These are phyloP conservation scores for Aspergillus sp. DNA, from an alignment of 2,329 filamentous ascomycete genomes.

Conservation along the genomic window DNA sequence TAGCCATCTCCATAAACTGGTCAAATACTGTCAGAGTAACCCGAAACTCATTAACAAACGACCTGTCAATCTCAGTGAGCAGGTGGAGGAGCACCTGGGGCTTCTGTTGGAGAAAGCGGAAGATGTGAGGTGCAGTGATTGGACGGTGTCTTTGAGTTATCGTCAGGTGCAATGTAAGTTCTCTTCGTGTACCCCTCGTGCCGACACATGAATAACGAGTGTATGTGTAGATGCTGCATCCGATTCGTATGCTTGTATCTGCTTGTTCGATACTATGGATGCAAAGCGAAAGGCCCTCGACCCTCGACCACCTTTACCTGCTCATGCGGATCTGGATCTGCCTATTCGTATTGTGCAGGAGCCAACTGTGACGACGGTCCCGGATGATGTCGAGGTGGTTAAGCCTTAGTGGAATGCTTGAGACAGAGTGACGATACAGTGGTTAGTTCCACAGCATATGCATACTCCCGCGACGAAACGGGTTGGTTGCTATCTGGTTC, in stretches of 20 bases:
- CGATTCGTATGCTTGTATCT: slow-evolving; percentile 77
- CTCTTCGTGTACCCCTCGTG: neutral
- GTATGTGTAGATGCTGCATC: slow-evolving; percentile 68
- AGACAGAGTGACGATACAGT: too few relatives aligned
- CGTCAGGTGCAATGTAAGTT: slow-evolving; percentile 70
- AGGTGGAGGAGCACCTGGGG: slow-evolving; percentile 70
- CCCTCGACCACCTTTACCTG: slow-evolving; percentile 71
- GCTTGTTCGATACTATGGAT: slow-evolving; percentile 73
- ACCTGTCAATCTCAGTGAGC: slow-evolving; percentile 66
- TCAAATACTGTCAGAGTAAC: slow-evolving; percentile 64
- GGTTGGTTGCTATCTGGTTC: neutral
- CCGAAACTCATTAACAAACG: slow-evolving; percentile 64
- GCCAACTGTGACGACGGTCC: slow-evolving; percentile 3
- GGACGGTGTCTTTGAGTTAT: slow-evolving; percentile 64
- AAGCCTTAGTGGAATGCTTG: neutral
- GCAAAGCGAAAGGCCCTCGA: slow-evolving; percentile 64
- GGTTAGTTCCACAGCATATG: too few relatives aligned
- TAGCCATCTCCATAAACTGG: slow-evolving; percentile 76
- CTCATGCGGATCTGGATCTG: slow-evolving; percentile 65
- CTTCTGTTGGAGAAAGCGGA: slow-evolving; percentile 74
- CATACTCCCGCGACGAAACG: too few relatives aligned
- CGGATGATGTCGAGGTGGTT: slow-evolving; percentile 18
- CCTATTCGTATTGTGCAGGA: slow-evolving; percentile 52
- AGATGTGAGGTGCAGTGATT: slow-evolving; percentile 72
- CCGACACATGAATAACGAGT: slow-evolving; percentile 22